Evolutionary conservation across 139 green algal genomes (phyloP).

Genomic region (Diplosphaera chodatii): DNA sequence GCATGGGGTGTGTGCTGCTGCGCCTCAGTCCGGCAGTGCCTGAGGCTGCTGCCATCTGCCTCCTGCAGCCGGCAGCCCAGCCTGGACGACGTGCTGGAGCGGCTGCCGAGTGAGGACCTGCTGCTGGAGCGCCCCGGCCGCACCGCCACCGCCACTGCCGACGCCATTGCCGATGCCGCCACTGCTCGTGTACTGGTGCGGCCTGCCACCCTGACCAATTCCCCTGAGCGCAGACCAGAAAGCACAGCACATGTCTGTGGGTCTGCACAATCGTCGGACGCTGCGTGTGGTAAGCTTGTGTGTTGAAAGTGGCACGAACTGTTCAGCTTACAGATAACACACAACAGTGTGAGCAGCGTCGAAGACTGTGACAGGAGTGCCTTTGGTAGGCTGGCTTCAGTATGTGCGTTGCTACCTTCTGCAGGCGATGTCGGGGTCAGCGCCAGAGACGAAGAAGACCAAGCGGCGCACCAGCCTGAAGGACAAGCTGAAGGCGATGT

Average conservation of each 20-base stretch:
- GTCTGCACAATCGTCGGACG: too few relatives aligned
- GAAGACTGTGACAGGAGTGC: too few relatives aligned
- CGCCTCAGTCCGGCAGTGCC: too few relatives aligned
- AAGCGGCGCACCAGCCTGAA: neutral
- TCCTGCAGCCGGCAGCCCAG: neutral
- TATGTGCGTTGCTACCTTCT: too few relatives aligned
- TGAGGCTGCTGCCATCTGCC: neutral
- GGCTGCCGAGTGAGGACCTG: neutral
- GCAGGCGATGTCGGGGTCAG: neutral
- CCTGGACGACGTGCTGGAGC: neutral
- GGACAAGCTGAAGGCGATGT: neutral
- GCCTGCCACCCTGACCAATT: too few relatives aligned
- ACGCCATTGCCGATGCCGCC: neutral
- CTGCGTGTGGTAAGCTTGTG: neutral
- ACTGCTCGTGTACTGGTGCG: neutral
- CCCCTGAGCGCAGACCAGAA: too few relatives aligned
- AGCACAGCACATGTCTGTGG: too few relatives aligned
- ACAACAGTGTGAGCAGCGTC: too few relatives aligned
- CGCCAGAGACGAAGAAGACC: neutral
- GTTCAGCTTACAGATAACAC: too few relatives aligned
- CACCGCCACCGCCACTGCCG: neutral
- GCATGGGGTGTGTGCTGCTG: too few relatives aligned
- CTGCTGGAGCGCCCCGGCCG: neutral
- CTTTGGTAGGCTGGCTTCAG: too few relatives aligned
- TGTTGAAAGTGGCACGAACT: neutral